Conservation (phyloP, 2,329 filamentous ascomycete species). For the Albifimbria verrucaria region DNA sequence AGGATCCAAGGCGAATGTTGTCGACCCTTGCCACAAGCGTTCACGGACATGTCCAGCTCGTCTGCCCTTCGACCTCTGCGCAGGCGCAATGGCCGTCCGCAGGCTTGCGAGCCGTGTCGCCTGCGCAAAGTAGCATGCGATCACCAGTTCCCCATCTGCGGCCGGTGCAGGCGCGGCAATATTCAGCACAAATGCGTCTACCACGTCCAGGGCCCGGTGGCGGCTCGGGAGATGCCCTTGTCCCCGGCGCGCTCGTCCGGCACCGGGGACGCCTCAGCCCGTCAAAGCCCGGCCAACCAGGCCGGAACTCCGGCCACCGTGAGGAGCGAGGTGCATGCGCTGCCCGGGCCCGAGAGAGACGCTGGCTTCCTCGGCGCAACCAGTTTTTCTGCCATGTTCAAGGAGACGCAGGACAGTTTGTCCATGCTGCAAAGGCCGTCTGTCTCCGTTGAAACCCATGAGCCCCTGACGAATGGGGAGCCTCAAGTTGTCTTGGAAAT, state of each 20-base stretch:
- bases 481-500: slow-evolving; percentile 10
- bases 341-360: slow-evolving; percentile 8
- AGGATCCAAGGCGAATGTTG: no score
- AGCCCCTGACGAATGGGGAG: slow-evolving; percentile 3
- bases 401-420: slow-evolving; percentile 38
- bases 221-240: slow-evolving; percentile 13
- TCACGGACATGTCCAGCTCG: background rate
- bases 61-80: slow-evolving; percentile 5
- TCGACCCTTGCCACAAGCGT: no score
- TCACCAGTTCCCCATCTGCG: slow-evolving; percentile 35
- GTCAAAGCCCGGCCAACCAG: background rate
- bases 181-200: slow-evolving; percentile 33
- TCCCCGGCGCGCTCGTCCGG: slow-evolving; percentile 3
- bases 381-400: slow-evolving; percentile 38
- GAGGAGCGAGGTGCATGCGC: background rate
- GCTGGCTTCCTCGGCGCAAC: slow-evolving; percentile 42
- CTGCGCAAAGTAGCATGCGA: slow-evolving; percentile 42
- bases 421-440: slow-evolving; percentile 19
- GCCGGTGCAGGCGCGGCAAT: slow-evolving; percentile 33
- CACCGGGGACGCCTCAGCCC: background rate
- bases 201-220: slow-evolving; percentile 7
- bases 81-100: slow-evolving; percentile 24
- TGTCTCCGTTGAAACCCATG: background rate
- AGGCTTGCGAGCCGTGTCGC: slow-evolving; percentile 34
- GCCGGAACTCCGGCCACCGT: background rate